Evolutionary conservation across 2,329 filamentous ascomycete genomes (phyloP), one percentile per base, ranked within the genome.

Genomic region (Colletotrichum liriopes): DNA sequence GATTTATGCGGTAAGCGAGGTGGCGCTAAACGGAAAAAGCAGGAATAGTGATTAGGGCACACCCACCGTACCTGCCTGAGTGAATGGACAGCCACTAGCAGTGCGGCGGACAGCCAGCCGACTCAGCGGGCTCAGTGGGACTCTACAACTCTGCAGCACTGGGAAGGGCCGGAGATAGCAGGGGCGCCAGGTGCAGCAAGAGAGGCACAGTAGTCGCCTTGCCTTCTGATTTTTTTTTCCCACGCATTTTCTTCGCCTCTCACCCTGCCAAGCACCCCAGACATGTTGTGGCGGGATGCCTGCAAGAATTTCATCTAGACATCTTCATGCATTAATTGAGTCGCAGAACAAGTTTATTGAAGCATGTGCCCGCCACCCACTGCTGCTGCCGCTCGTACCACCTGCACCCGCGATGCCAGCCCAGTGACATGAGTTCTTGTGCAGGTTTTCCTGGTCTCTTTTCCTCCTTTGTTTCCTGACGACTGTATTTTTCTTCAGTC

Each of bases 1-100:
- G 71, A 62, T 59, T 73, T 73, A 73, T 73, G 67, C 67, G 67
- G 67, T 73, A 73, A 73, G 67, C 71, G 71, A 73, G 71, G 71
- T 58, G 45, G 54, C 70, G 65, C 63, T 71, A 70, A 72, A 47
- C 71, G 41, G 56, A 71, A 59, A 54, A 55, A 47, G 65, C 60
- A 65, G 60, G 66, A 55, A 47, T 47, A 45, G 43, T 70, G 67
- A 73, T 73, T 73, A 73, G 67, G 71, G 71, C 71, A 73, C 67
- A 51, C 61, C 67, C 67, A 37, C 71, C 62, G 67, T 62, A 23
- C 61, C 61, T 62, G 54, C 67, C 67, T 35, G 26, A 65, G 39
- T 60, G 58, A 65, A 43, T 60, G 37, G 23, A 52, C 16, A 26
- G 35, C 54, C 52, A 64, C 59, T 67, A 59, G 45, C 55, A 35